Conservation (phyloP, 2,329 filamentous ascomycete genomes). For the Xylariaceae sp. region DNA sequence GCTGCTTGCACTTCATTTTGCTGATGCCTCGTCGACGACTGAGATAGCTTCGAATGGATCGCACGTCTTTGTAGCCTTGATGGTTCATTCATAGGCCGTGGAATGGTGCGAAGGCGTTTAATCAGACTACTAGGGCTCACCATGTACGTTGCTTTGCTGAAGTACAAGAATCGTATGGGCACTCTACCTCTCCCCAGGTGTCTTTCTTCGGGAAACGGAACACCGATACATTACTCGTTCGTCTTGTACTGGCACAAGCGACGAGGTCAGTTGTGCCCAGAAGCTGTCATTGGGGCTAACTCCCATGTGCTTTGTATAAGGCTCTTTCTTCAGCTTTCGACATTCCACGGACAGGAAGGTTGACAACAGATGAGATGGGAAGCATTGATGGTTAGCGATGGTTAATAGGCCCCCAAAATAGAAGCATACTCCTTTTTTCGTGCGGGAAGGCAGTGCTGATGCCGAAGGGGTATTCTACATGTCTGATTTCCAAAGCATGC, state of each 20-base stretch:
- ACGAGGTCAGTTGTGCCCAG: neutral
- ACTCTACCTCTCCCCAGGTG: neutral
- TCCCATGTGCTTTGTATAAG: constrained; percentile 7
- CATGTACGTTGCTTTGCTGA: neutral
- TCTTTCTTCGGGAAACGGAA: constrained; percentile 1
- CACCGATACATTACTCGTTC: neutral
- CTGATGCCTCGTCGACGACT: neutral
- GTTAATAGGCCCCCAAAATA: neutral
- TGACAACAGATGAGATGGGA: neutral
- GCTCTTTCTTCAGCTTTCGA: neutral
- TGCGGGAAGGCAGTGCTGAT: neutral
- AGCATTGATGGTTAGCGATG: neutral
- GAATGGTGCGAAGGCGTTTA: neutral
- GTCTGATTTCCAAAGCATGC: constrained; percentile 6
- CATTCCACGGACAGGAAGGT: neutral
- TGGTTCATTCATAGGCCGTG: neutral
- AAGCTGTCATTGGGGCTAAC: neutral
- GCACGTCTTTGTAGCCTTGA: neutral
- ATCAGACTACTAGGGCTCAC: neutral
- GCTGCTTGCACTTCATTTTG: constrained; percentile 3
- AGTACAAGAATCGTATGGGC: constrained; percentile 1
- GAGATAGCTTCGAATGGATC: neutral
- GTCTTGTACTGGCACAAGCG: neutral
- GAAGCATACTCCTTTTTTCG: neutral
- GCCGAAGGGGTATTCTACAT: neutral